These are phyloP conservation scores for Microsporum ferrugineum DNA, from an alignment of 2,329 filamentous ascomycete species.

Conservation along the genomic window DNA sequence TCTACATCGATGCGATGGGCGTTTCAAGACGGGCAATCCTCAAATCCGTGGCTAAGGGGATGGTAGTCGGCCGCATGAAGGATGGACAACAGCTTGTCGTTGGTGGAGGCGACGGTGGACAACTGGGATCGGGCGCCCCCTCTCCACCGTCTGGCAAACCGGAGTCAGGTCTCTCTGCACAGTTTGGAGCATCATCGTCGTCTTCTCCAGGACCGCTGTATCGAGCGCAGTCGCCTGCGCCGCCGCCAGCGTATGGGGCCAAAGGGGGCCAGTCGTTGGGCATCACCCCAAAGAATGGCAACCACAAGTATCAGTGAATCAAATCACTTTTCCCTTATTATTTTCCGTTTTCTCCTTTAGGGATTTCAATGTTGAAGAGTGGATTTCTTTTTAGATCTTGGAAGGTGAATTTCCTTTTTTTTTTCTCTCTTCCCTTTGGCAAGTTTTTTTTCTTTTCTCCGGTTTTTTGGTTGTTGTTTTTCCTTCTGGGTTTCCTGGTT, in stretches of 20 bases:
- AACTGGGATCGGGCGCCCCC: slow-evolving; percentile 7
- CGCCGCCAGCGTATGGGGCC: slow-evolving; percentile 32
- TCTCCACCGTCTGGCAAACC: neutral
- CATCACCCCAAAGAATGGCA: slow-evolving; percentile 23
- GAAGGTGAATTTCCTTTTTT: slow-evolving; percentile 2
- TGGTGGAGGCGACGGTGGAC: slow-evolving; percentile 37
- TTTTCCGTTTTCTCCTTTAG: slow-evolving; percentile 2
- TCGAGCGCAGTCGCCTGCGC: slow-evolving; percentile 25
- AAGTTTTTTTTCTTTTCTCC: neutral
- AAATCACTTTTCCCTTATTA: neutral
- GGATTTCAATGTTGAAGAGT: slow-evolving; percentile 1
- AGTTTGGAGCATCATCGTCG: slow-evolving; percentile 3
- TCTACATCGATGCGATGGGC: slow-evolving; percentile 93
- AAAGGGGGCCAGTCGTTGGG: slow-evolving; percentile 26
- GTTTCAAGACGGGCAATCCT: slow-evolving; percentile 81
- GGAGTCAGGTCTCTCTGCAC: neutral
- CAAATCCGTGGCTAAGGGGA: slow-evolving; percentile 92
- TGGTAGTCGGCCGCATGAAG: slow-evolving; percentile 48
- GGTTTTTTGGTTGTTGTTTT: neutral
- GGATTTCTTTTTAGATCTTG: neutral
- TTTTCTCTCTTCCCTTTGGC: neutral
- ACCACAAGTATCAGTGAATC: slow-evolving; percentile 20
- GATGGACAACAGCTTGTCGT: slow-evolving; percentile 40
- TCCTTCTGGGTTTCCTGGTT: neutral
- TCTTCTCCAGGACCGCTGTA: slow-evolving; percentile 7